phyloP scores from a whole-genome alignment of 2,329 filamentous ascomycete genomes.

The Helminthosporium solani region DNA sequence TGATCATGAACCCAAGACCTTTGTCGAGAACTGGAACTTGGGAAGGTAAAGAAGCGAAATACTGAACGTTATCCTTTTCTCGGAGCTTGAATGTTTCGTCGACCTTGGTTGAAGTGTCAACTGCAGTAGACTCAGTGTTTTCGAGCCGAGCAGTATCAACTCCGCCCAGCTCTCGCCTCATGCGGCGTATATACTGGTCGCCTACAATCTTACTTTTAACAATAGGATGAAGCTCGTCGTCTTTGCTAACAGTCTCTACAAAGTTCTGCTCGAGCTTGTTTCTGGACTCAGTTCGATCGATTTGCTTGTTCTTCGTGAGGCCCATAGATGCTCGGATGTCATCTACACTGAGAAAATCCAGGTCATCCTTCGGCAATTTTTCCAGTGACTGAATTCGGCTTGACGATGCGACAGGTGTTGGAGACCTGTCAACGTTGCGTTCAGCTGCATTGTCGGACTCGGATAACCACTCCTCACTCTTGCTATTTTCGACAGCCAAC shows the following conservation, averaged over 20 bases:
- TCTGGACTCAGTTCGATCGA: conserved; percentile 17
- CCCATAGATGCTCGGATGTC: conserved; percentile 48
- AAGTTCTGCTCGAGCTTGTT: conserved; percentile 34
- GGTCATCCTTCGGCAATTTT: conserved; percentile 26
- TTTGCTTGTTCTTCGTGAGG: conserved; percentile 15
- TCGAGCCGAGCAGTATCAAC: neutral
- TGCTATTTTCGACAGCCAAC: neutral
- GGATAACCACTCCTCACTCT: neutral
- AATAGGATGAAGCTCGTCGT: conserved; percentile 18
- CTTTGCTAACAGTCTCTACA: conserved; percentile 11
- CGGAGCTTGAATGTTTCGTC: neutral
- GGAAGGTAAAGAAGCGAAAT: neutral
- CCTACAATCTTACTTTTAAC: conserved; percentile 30
- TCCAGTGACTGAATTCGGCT: conserved; percentile 8
- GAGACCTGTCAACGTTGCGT: neutral
- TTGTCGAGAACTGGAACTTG: conserved; percentile 18
- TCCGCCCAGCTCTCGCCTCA: conserved; percentile 20
- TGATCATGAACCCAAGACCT: conserved; percentile 31
- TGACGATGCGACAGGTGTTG: neutral
- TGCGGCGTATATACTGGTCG: conserved; percentile 31
- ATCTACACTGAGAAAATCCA: conserved; percentile 45
- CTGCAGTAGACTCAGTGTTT: neutral
- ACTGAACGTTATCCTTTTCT: neutral
- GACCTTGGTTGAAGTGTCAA: neutral
- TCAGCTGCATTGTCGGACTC: neutral